Evolutionary conservation across 768 basidiomycete species (phyloP).

Genomic region (Phylloporus scabripes): DNA sequence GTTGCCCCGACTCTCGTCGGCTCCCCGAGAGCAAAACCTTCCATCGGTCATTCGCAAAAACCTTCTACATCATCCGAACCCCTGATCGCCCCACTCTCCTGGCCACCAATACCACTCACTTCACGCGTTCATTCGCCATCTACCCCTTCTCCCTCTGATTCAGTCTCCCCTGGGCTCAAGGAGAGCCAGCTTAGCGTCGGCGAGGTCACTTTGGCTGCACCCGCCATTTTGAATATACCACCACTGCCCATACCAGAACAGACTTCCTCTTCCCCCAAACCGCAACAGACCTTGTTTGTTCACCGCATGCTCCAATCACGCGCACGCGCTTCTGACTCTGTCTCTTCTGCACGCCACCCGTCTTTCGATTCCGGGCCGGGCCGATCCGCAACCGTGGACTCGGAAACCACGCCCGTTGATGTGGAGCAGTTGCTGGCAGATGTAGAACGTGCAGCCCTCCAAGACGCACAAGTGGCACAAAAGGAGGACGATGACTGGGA

Average conservation of each 20-base stretch:
- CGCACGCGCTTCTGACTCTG: slow-evolving; percentile 11
- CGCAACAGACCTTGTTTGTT: slow-evolving; percentile 11
- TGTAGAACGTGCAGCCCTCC: slow-evolving; percentile 11
- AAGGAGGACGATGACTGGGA: slow-evolving; percentile 2
- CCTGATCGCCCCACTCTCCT: slow-evolving; percentile 14
- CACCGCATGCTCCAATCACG: slow-evolving; percentile 20
- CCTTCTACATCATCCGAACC: slow-evolving; percentile 22
- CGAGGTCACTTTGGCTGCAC: slow-evolving; percentile 1
- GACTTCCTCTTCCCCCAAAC: not conserved
- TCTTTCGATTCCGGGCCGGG: slow-evolving; percentile 5
- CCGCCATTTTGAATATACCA: slow-evolving; percentile 4
- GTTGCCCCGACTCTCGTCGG: not conserved
- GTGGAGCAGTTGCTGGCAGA: slow-evolving; percentile 14
- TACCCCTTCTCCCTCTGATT: slow-evolving; percentile 1
- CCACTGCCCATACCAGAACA: not conserved
- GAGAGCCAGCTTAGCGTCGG: slow-evolving; percentile 1
- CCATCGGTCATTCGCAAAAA: slow-evolving; percentile 6
- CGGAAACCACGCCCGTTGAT: not conserved
- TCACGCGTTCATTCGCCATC: slow-evolving; percentile 1
- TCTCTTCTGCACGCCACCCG: not conserved
- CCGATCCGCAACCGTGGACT: slow-evolving; percentile 7
- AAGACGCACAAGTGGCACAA: slow-evolving; percentile 8
- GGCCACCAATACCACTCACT: slow-evolving; percentile 3
- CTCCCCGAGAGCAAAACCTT: not conserved
- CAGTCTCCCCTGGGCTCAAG: not conserved